phyloP scores from a whole-genome alignment of 2,329 filamentous ascomycete genomes.

The Phialophora expanda region DNA sequence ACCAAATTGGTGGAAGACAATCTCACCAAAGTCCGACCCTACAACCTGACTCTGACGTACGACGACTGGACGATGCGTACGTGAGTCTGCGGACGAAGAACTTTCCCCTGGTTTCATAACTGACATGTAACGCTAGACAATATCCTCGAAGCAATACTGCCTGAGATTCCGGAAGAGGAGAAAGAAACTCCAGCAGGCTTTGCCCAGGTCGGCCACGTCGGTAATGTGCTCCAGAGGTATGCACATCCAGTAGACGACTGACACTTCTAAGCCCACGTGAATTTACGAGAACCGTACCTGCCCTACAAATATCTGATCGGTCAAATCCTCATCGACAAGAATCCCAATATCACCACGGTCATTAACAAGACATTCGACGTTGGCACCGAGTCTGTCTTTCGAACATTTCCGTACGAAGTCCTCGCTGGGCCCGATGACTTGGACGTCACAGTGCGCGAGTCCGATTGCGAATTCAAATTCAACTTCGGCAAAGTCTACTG shows the following conservation, averaged over 20 bases:
- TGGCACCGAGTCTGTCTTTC: slow-evolving; percentile 80
- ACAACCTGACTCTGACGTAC: slow-evolving; percentile 77
- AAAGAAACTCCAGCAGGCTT: slow-evolving; percentile 85
- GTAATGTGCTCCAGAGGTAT: slow-evolving; percentile 56
- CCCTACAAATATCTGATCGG: slow-evolving; percentile 88
- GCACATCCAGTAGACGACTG: background rate
- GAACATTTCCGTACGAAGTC: slow-evolving; percentile 92
- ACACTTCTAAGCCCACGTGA: slow-evolving; percentile 72
- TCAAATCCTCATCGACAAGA: slow-evolving; percentile 87
- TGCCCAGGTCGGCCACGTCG: slow-evolving; percentile 85
- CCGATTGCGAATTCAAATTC: slow-evolving; percentile 84
- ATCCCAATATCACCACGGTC: slow-evolving; percentile 78
- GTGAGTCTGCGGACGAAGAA: slow-evolving; percentile 40
- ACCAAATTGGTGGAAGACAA: slow-evolving; percentile 70
- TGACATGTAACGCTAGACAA: slow-evolving; percentile 62
- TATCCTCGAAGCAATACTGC: slow-evolving; percentile 80
- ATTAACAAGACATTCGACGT: slow-evolving; percentile 96
- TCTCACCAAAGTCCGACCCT: slow-evolving; percentile 74
- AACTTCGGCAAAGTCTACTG: slow-evolving; percentile 98
- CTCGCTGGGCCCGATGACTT: slow-evolving; percentile 81
- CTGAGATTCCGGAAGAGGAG: slow-evolving; percentile 68
- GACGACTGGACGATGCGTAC: slow-evolving; percentile 82
- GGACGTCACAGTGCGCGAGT: slow-evolving; percentile 81
- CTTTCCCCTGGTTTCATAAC: background rate
- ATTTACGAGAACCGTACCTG: slow-evolving; percentile 80